Conservation (phyloP, 768 basidiomycete genomes). For the Leccinum truebloodii region DNA sequence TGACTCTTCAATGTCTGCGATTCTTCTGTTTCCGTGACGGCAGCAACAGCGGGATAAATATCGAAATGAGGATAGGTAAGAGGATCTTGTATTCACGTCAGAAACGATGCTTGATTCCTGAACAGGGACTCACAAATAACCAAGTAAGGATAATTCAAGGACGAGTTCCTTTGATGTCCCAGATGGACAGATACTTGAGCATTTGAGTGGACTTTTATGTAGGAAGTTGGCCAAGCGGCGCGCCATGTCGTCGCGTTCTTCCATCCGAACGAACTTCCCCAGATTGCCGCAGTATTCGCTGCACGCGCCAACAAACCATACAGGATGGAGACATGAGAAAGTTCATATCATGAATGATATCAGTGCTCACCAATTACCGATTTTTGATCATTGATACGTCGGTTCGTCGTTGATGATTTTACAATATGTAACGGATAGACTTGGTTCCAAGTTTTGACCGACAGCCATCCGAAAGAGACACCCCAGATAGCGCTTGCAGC, state of each 20-base stretch:
- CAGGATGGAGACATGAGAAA: slow-evolving; percentile 39
- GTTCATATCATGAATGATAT: background rate
- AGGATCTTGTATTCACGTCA: slow-evolving; percentile 38
- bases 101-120: background rate
- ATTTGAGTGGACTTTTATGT: background rate
- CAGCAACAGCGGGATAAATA: slow-evolving; percentile 35
- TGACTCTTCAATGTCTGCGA: background rate
- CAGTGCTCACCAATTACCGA: slow-evolving; percentile 4
- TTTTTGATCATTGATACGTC: background rate
- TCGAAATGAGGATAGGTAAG: slow-evolving; percentile 42
- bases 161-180: slow-evolving; percentile 8
- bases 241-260: slow-evolving; percentile 17
- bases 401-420: background rate
- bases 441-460: slow-evolving; percentile 19
- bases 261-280: slow-evolving; percentile 28
- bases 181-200: background rate
- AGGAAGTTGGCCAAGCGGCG: slow-evolving; percentile 19
- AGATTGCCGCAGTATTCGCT: slow-evolving; percentile 43
- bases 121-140: slow-evolving; percentile 28
- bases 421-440: slow-evolving; percentile 20
- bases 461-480: slow-evolving; percentile 22
- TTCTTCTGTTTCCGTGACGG: background rate
- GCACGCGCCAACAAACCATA: slow-evolving; percentile 47
- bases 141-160: slow-evolving; percentile 26
- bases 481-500: slow-evolving; percentile 14